These are phyloP conservation scores for Nyssa sinensis DNA, from an alignment of 148 eudicot genomes.

Conservation along the genomic window DNA sequence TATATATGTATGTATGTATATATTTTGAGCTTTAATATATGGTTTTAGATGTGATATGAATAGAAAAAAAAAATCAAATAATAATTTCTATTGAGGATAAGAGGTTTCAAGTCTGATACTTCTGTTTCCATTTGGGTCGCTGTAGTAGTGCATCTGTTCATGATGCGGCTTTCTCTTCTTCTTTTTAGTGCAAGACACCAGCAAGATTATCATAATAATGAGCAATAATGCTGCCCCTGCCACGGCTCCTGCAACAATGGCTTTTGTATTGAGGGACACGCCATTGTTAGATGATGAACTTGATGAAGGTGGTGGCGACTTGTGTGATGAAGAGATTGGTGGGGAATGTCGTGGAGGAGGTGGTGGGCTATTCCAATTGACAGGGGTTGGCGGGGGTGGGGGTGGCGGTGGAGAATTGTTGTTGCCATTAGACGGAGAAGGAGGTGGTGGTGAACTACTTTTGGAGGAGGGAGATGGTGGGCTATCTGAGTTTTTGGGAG, in stretches of 20 bases:
- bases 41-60: not conserved
- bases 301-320: not conserved
- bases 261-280: not conserved
- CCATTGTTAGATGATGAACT: not conserved
- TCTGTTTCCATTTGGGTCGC: slow-evolving; percentile 7
- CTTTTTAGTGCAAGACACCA: slow-evolving; percentile 1
- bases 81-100: not conserved
- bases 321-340: not conserved
- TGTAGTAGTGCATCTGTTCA: slow-evolving; percentile 17
- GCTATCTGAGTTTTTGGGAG: not conserved
- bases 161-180: slow-evolving; percentile 19
- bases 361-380: not conserved
- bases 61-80: not conserved
- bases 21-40: too few relatives aligned
- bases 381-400: slow-evolving; percentile 2
- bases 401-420: slow-evolving; percentile 1
- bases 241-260: not conserved
- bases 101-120: not conserved
- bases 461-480: not conserved
- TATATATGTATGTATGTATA: too few relatives aligned
- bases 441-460: not conserved
- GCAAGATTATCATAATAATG: slow-evolving; percentile 4
- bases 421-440: not conserved
- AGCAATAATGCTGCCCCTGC: slow-evolving; percentile 11
- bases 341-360: not conserved